Percentiles rank a stretch among this genome's conserved stretches.
Evolutionary conservation across 1,284 basidiomycete species (phyloP).

Genomic region (Malassezia japonica): DNA sequence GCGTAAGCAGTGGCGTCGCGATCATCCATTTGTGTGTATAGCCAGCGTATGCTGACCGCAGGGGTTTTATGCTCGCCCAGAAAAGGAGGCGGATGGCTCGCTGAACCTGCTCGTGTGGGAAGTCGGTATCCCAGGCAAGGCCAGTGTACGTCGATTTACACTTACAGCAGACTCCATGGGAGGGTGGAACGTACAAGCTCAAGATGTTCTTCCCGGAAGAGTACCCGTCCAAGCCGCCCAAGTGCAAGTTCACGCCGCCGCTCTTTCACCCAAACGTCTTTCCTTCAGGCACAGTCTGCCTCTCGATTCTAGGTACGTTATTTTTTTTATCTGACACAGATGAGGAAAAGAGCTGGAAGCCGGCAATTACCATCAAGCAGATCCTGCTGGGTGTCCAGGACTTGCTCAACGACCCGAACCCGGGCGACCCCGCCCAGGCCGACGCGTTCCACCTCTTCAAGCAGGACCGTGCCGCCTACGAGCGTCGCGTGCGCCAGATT

Average conservation of each 20-base stretch:
- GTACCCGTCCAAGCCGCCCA: constrained; percentile 89
- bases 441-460: constrained; percentile 97
- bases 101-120: constrained; percentile 98
- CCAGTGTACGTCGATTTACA: constrained; percentile 31
- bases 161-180: constrained; percentile 75
- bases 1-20: constrained; percentile 97
- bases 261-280: constrained; percentile 98
- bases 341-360: constrained; percentile 98
- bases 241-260: constrained; percentile 93
- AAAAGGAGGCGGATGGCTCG: constrained; percentile 78
- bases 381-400: constrained; percentile 92
- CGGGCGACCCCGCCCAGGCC: constrained; percentile 87
- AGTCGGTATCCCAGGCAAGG: constrained; percentile 58
- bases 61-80: constrained; percentile 93
- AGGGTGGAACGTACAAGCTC: constrained; percentile 85
- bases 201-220: constrained; percentile 58
- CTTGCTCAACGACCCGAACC: constrained; percentile 83
- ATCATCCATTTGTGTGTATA: constrained; percentile 89
- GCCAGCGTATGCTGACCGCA: constrained; percentile 49
- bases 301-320: constrained; percentile 65
- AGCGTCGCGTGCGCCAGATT: constrained; percentile 21
- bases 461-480: constrained; percentile 50
- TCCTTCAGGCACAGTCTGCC: constrained; percentile 93
- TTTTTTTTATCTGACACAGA: constrained; percentile 51
- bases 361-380: constrained; percentile 96